Conservation (phyloP, 1,139 yeast genomes). For the Lodderomyces oxycetoniae region DNA sequence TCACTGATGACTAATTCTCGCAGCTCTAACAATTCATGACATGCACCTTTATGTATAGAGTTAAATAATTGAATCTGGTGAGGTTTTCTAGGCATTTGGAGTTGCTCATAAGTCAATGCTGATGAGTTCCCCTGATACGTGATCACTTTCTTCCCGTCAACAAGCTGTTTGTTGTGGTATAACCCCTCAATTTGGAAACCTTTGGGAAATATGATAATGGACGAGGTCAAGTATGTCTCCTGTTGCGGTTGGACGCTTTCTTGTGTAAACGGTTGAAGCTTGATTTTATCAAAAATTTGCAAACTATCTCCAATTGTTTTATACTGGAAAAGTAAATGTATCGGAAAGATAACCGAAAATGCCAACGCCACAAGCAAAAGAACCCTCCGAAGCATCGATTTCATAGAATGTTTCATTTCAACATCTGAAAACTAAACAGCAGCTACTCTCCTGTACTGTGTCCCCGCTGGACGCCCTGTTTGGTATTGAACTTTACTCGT, state of each 20-base stretch:
- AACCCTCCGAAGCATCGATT: constrained; percentile 1
- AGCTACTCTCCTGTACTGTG: no score
- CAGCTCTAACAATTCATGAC: constrained; percentile 1
- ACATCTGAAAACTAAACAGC: no score
- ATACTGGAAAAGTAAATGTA: constrained; percentile 1
- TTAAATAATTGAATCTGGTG: constrained; percentile 6
- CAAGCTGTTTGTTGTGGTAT: background rate
- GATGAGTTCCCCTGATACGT: constrained; percentile 6
- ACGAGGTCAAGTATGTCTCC: background rate
- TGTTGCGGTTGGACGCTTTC: no score
- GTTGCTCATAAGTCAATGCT: constrained; percentile 4
- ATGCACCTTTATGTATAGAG: constrained; percentile 4
- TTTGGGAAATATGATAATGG: constrained; percentile 5
- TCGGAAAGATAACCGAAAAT: background rate
- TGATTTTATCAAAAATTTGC: no score
- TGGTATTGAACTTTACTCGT: no score
- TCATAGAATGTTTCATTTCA: no score
- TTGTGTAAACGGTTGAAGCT: no score
- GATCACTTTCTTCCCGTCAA: constrained; percentile 4
- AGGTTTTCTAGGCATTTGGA: constrained; percentile 1
- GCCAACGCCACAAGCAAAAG: background rate
- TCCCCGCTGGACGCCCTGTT: no score
- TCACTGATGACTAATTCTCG: constrained; percentile 7
- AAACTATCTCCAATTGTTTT: no score
- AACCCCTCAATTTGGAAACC: constrained; percentile 4